A percentile compares a stretch with the other conserved stretches of the same genome.
Conservation (phyloP, 139 green algal genomes). For the Gonium pectorale region DNA sequence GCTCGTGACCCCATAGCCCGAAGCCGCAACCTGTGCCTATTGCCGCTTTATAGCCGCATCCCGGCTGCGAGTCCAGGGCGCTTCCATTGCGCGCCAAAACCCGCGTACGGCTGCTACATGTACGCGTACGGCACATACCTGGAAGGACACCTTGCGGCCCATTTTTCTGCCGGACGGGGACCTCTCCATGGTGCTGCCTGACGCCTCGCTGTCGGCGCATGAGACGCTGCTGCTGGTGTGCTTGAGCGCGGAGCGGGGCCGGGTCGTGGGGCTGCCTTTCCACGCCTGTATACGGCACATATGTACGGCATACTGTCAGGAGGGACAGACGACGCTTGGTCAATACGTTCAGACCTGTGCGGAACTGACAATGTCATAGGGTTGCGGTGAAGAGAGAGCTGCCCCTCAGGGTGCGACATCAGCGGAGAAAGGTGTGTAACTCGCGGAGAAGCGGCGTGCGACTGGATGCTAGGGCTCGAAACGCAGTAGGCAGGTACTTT, state of each 20-base stretch:
- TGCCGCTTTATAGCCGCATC: neutral
- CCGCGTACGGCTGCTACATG: neutral
- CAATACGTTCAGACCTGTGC: no score
- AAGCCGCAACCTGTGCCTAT: no score
- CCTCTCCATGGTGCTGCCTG: neutral
- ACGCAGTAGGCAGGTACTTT: neutral
- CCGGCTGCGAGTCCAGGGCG: neutral
- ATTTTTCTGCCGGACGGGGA: conserved; percentile 12
- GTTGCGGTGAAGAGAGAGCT: neutral
- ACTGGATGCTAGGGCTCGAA: neutral
- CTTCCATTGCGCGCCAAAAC: neutral
- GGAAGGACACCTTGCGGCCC: conserved; percentile 32
- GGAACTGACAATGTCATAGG: neutral
- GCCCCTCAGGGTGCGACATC: neutral
- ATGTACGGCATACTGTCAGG: no score
- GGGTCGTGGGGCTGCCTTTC: conserved; percentile 5
- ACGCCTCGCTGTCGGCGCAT: neutral
- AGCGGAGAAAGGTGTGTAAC: neutral
- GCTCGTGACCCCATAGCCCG: no score
- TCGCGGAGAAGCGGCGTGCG: neutral
- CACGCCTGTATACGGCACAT: no score
- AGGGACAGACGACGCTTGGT: no score
- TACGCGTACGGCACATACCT: neutral
- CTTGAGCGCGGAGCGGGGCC: conserved; percentile 30
- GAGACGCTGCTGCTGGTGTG: conserved; percentile 6